phyloP scores from a whole-genome alignment of 371 early-diverging fungal genomes.

The Apophysomyces elegans region DNA sequence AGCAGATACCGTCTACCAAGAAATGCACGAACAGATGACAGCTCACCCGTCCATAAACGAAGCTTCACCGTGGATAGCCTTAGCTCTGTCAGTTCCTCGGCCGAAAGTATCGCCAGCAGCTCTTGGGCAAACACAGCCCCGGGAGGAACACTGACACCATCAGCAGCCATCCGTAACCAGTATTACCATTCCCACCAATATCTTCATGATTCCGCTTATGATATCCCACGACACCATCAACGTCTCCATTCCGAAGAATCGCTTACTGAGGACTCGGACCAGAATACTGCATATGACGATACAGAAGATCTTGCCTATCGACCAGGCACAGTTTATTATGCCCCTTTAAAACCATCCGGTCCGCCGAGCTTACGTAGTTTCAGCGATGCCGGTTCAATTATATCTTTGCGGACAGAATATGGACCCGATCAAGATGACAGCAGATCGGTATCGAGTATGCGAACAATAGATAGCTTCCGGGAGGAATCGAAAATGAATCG shows the following conservation, averaged over 20 bases:
- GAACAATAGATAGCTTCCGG: slow-evolving; percentile 9
- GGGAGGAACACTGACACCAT: slow-evolving; percentile 33
- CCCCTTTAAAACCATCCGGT: slow-evolving; percentile 24
- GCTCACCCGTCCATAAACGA: background rate
- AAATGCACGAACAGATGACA: slow-evolving; percentile 7
- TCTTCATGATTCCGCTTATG: slow-evolving; percentile 1
- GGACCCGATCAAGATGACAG: slow-evolving; percentile 19
- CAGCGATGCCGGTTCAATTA: slow-evolving; percentile 23
- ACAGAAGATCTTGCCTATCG: slow-evolving; percentile 24
- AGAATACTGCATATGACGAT: slow-evolving; percentile 15
- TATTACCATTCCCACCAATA: slow-evolving; percentile 36
- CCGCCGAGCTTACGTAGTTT: background rate
- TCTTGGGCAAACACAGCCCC: slow-evolving; percentile 7
- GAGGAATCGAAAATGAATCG: background rate
- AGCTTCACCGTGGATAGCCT: slow-evolving; percentile 2
- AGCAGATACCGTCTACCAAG: slow-evolving; percentile 7
- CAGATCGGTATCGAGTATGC: slow-evolving; percentile 19
- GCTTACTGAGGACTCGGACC: slow-evolving; percentile 3
- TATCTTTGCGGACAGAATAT: slow-evolving; percentile 32
- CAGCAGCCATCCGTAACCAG: slow-evolving; percentile 43
- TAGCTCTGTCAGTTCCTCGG: background rate
- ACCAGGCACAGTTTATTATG: slow-evolving; percentile 25
- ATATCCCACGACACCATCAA: slow-evolving; percentile 2
- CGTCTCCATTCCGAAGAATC: slow-evolving; percentile 1
- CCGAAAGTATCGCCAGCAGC: slow-evolving; percentile 2